Conservation (phyloP, 2,329 filamentous ascomycete genomes). For the Trichophyton verrucosum region DNA sequence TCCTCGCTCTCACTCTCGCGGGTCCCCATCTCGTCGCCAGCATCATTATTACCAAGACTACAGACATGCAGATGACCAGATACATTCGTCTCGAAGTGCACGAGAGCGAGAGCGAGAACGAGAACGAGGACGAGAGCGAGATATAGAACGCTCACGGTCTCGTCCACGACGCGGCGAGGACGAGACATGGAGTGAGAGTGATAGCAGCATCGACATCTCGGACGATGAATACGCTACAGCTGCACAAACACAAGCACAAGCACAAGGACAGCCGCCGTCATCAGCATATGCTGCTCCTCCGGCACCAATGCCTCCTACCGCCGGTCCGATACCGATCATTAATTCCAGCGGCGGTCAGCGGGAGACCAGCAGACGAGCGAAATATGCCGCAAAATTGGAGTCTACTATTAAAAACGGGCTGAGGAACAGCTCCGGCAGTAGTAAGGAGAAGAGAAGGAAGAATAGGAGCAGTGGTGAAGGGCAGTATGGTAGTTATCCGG, state of each 20-base stretch:
- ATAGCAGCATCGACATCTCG: not conserved
- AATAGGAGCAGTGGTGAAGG: not conserved
- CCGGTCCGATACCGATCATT: not conserved
- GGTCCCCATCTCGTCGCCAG: not conserved
- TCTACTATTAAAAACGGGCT: not conserved
- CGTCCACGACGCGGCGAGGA: not conserved
- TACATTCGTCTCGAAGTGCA: not conserved
- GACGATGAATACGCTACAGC: not conserved
- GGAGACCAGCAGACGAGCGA: not conserved
- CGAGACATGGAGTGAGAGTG: not conserved
- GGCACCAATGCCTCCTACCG: not conserved
- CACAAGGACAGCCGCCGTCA: too few species aligned
- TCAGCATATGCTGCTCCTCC: not conserved
- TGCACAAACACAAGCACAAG: not conserved
- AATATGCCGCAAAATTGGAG: not conserved
- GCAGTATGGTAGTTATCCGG: not conserved
- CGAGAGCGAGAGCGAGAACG: not conserved
- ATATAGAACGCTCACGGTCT: not conserved
- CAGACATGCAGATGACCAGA: not conserved
- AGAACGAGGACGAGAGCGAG: not conserved
- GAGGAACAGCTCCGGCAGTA: not conserved
- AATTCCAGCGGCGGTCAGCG: not conserved
- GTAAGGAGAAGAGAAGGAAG: constrained; percentile 1
- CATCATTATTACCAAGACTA: constrained; percentile 1
- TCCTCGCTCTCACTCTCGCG: not conserved